Evolutionary conservation across 352 stramenopile species (phyloP), one percentile per base, ranked within the genome.

Genomic region (Hyaloperonospora arabidopsidis): DNA sequence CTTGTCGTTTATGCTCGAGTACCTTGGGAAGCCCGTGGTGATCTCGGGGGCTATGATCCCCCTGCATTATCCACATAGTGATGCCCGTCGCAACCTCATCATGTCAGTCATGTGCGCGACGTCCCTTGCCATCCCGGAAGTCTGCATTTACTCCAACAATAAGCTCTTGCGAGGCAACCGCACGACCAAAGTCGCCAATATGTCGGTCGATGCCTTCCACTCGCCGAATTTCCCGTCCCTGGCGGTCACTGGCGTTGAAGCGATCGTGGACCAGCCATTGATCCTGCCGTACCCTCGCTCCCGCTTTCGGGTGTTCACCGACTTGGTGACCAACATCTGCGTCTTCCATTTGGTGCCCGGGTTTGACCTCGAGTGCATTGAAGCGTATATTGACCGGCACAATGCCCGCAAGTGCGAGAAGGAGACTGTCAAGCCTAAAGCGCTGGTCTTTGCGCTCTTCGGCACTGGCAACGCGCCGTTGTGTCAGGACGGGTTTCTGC

Each of bases 1-100:
- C 23, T 69, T 98, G 29, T 91, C 75, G 39, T 99, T 98, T 72
- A 98, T 99, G 94, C 77, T 99, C 43, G 92, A 98, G 64, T 97
- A 97, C 75, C 73, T 98, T 5, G 90, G 86, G 28, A 98, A 98
- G 65, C 89, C 94, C 15, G 83, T 98, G 1, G 78, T 98, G 14
- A 96, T 98, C 58, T 97, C 95, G 2, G 95, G 94, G 6, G 86
- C 74, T 12, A 97, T 98, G 81, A 98, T 98, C 63, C 96, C 95
- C 32, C 70, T 99, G 17, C 79, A 93, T 44, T 96, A 97, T 68
- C 88, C 90, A 0, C 97, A 98, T 72, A 98, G 96, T 66, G 96
- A 99, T 65, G 96, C 94, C 11, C 81, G 93, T 19, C 79, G 90
- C 29, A 98, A 98, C 70, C 73, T 98, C 45, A 97, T 98, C 61